A percentile compares a stretch with the other conserved stretches of the same genome.
These are phyloP conservation scores for Nepenthes gracilis DNA, from an alignment of 148 eudicot species.

Conservation along the genomic window DNA sequence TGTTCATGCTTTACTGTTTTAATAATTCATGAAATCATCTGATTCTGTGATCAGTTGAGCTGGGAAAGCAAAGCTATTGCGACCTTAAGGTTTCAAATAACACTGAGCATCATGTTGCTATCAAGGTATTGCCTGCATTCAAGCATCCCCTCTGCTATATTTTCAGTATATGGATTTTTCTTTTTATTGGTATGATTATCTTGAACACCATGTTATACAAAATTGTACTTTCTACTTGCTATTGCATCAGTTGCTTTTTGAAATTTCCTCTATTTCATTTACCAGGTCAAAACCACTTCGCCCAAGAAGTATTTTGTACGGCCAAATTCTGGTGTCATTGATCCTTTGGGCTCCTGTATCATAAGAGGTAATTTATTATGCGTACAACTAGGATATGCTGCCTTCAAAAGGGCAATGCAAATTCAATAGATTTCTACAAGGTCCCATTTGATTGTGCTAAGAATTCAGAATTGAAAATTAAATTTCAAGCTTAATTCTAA, in stretches of 20 bases:
- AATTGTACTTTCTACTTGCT: no score
- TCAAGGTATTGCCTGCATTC: slow-evolving; percentile 48
- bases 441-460: neutral
- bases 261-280: slow-evolving; percentile 6
- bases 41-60: slow-evolving; percentile 49
- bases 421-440: neutral
- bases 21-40: neutral
- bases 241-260: slow-evolving; percentile 1
- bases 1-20: neutral
- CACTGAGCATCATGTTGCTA: slow-evolving; percentile 76
- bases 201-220: no score
- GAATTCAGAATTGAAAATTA: no score
- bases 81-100: slow-evolving; percentile 77
- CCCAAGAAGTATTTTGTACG: slow-evolving; percentile 91
- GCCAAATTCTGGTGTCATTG: slow-evolving; percentile 84
- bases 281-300: slow-evolving; percentile 86
- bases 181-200: neutral
- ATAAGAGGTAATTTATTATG: slow-evolving; percentile 55
- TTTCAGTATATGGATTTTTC: neutral
- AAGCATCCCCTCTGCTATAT: neutral
- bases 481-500: no score
- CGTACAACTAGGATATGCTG: neutral
- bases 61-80: slow-evolving; percentile 73
- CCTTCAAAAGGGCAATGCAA: no score
- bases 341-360: slow-evolving; percentile 75